Conservation (phyloP, 2,329 filamentous ascomycete genomes). For the Didymella keratinophila region DNA sequence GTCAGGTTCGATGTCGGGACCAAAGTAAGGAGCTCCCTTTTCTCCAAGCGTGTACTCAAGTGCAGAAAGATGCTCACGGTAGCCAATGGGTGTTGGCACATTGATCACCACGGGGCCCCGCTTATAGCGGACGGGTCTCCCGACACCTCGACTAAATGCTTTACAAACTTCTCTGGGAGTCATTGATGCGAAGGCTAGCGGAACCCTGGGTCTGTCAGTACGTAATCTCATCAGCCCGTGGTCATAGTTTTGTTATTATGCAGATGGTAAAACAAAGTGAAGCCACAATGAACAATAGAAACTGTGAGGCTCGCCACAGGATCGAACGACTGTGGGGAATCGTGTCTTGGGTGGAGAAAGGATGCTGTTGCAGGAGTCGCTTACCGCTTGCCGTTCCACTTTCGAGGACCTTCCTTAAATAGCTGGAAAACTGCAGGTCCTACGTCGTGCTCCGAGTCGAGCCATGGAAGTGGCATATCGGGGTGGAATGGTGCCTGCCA, state of each 20-base stretch:
- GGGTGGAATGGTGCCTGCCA: conserved; percentile 96
- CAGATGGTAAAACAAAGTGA: conserved; percentile 20
- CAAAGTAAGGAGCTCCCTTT: conserved; percentile 68
- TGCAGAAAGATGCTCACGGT: conserved; percentile 82
- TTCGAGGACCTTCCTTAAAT: conserved; percentile 88
- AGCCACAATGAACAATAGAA: conserved; percentile 22
- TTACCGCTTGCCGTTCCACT: conserved; percentile 80
- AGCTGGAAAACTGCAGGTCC: conserved; percentile 91
- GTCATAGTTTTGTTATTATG: conserved; percentile 19
- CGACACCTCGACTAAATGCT: conserved; percentile 79
- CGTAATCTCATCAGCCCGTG: conserved; percentile 29
- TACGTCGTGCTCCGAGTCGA: conserved; percentile 95
- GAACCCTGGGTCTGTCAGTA: conserved; percentile 66
- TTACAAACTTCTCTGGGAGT: conserved; percentile 83
- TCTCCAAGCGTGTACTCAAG: conserved; percentile 67
- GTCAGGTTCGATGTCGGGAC: conserved; percentile 63
- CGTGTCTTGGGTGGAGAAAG: conserved; percentile 29
- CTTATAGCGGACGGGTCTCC: conserved; percentile 79
- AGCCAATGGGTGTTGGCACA: conserved; percentile 85
- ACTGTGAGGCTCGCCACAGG: conserved; percentile 27
- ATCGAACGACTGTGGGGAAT: conserved; percentile 37
- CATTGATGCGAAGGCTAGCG: conserved; percentile 88
- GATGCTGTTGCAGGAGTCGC: conserved; percentile 40
- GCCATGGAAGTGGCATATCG: conserved; percentile 87
- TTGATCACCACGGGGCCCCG: conserved; percentile 81